Evolutionary conservation across 306 rosid species (phyloP).

Genomic region (Lablab purpureus): DNA sequence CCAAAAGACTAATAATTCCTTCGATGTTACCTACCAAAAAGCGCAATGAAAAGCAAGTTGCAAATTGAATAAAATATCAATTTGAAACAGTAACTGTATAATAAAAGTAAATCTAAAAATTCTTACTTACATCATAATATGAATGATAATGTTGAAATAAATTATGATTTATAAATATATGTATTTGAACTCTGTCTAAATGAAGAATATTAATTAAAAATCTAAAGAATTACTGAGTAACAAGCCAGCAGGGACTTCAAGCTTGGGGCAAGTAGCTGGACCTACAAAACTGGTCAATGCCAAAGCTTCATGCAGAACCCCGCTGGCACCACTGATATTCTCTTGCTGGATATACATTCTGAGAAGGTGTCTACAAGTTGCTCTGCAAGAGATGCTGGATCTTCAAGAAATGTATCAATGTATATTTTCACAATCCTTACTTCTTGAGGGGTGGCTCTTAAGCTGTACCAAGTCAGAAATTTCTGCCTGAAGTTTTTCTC

Average conservation of each 20-base stretch:
- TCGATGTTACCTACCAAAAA: conserved; percentile 3
- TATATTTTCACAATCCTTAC: conserved; percentile 83
- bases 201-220: conserved; percentile 55
- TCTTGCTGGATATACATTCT: conserved; percentile 79
- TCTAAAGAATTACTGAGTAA: conserved; percentile 65
- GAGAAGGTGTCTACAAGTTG: conserved; percentile 95
- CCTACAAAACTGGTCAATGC: conserved; percentile 63
- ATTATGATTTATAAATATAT: conserved; percentile 39
- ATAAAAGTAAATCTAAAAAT: conserved; percentile 49
- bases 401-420: conserved; percentile 75
- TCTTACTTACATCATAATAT: conserved; percentile 54
- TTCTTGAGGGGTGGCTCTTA: conserved; percentile 84
- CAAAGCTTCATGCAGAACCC: conserved; percentile 97
- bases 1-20: conserved; percentile 28
- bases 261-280: conserved; percentile 39
- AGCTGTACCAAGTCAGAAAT: conserved; percentile 94
- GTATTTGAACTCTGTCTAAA: conserved; percentile 46
- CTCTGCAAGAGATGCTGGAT: conserved; percentile 89
- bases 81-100: conserved; percentile 35
- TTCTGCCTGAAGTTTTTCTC: conserved; percentile 96
- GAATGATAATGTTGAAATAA: conserved; percentile 62
- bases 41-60: conserved; percentile 18
- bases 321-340: conserved; percentile 67
- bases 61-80: conserved; percentile 36
- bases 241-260: conserved; percentile 45